Evolutionary conservation across 75 land plant genomes (phyloP).

Genomic region (Isoetes taiwanensis): DNA sequence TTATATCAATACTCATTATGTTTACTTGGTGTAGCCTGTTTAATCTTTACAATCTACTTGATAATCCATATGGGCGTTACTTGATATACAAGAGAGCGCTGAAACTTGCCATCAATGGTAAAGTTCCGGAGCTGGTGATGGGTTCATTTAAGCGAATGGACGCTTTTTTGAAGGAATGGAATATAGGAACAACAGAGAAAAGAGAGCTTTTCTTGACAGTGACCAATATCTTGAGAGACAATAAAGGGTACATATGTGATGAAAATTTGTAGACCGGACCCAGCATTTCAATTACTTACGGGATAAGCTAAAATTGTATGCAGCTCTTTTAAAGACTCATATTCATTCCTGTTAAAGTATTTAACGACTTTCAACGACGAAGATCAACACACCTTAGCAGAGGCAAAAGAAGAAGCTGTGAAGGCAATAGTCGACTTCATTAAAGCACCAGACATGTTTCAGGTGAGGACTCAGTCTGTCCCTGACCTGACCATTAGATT

Average conservation of each 20-base stretch:
- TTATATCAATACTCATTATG: neutral
- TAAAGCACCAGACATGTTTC: slow-evolving; percentile 91
- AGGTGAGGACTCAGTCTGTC: slow-evolving; percentile 44
- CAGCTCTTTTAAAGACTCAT: slow-evolving; percentile 72
- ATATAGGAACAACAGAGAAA: slow-evolving; percentile 51
- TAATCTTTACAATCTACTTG: slow-evolving; percentile 77
- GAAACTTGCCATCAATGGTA: slow-evolving; percentile 52
- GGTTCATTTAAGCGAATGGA: slow-evolving; percentile 86
- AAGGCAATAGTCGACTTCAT: slow-evolving; percentile 78
- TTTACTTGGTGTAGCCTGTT: slow-evolving; percentile 31
- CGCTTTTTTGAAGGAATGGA: slow-evolving; percentile 80
- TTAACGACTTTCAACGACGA: slow-evolving; percentile 75
- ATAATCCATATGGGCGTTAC: slow-evolving; percentile 62
- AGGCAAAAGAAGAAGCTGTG: slow-evolving; percentile 90
- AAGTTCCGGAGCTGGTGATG: slow-evolving; percentile 59
- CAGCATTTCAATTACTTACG: neutral
- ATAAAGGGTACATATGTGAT: slow-evolving; percentile 44
- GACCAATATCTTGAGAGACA: slow-evolving; percentile 66
- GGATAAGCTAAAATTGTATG: neutral
- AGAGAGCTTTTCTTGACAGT: slow-evolving; percentile 57
- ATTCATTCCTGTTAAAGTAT: slow-evolving; percentile 55
- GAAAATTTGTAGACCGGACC: neutral
- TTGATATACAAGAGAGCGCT: slow-evolving; percentile 68
- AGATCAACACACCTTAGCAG: slow-evolving; percentile 44
- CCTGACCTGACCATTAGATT: too few species aligned